Conservation (phyloP, 352 stramenopile genomes). For the Plasmopara muralis region DNA sequence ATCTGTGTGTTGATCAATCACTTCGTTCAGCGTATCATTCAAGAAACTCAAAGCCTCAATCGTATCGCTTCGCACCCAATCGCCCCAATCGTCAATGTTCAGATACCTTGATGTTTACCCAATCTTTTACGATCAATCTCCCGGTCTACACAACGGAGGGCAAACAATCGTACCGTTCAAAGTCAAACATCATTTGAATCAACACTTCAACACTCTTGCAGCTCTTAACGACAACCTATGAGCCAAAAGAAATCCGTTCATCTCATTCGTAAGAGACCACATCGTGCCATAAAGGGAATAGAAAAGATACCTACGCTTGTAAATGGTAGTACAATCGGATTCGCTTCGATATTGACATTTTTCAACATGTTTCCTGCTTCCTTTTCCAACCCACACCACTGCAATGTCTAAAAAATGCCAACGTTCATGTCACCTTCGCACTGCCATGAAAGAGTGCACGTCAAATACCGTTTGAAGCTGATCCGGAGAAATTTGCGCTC, state of each 20-base stretch:
- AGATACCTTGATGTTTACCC: slow-evolving; percentile 32
- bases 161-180: slow-evolving; percentile 33
- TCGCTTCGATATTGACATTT: slow-evolving; percentile 36
- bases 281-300: background rate
- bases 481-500: slow-evolving; percentile 38
- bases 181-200: slow-evolving; percentile 77
- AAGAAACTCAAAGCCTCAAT: slow-evolving; percentile 66
- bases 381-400: slow-evolving; percentile 46
- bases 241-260: background rate
- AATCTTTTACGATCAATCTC: background rate
- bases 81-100: slow-evolving; percentile 76
- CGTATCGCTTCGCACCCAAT: slow-evolving; percentile 65
- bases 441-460: background rate
- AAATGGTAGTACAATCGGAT: slow-evolving; percentile 55
- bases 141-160: background rate
- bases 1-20: slow-evolving; percentile 66
- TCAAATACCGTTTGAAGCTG: slow-evolving; percentile 33
- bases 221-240: slow-evolving; percentile 52
- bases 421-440: background rate
- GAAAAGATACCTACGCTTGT: slow-evolving; percentile 27
- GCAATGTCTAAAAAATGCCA: slow-evolving; percentile 26
- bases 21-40: slow-evolving; percentile 67
- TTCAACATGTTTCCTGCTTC: slow-evolving; percentile 55
- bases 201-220: slow-evolving; percentile 54
- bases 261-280: background rate